Percentiles rank a stretch among this genome's conserved stretches.
phyloP scores from a whole-genome alignment of 202 grass and related monocot species.

The Eragrostis tef region DNA sequence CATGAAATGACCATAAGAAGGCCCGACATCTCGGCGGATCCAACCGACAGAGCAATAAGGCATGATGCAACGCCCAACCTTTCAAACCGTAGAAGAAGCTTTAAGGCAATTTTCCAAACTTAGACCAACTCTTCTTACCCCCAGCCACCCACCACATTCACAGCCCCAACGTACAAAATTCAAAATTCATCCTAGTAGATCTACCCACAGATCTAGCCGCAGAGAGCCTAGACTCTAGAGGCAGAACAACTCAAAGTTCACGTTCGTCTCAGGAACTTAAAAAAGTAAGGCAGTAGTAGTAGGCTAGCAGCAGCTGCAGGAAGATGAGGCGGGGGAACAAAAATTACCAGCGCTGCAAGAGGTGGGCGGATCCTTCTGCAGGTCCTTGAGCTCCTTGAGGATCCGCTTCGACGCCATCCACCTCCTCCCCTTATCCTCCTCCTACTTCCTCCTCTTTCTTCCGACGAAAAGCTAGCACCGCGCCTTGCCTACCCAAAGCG shows the following conservation, averaged over 20 bases:
- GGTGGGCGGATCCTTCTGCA: conserved; percentile 78
- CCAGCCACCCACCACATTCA: background rate
- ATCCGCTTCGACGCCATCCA: conserved; percentile 82
- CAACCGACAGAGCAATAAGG: background rate
- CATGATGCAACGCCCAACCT: background rate
- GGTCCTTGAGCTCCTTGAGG: conserved; percentile 90
- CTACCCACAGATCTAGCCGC: background rate
- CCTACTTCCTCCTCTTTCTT: background rate
- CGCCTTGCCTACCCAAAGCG: background rate
- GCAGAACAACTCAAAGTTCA: background rate
- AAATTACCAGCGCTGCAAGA: conserved; percentile 78
- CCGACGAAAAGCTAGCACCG: background rate
- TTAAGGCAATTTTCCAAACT: background rate
- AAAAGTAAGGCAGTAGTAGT: background rate
- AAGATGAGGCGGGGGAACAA: background rate
- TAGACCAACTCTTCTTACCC: background rate
- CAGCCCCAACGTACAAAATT: background rate
- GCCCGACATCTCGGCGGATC: background rate
- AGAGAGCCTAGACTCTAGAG: background rate
- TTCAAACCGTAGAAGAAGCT: background rate
- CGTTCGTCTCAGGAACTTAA: background rate
- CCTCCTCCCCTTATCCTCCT: background rate
- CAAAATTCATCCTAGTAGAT: background rate
- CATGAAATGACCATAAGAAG: background rate
- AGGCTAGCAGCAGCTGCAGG: background rate